Base-by-base conservation (phyloP, 495 filamentous ascomycete species). In the Podospora fimiseda region DNA sequence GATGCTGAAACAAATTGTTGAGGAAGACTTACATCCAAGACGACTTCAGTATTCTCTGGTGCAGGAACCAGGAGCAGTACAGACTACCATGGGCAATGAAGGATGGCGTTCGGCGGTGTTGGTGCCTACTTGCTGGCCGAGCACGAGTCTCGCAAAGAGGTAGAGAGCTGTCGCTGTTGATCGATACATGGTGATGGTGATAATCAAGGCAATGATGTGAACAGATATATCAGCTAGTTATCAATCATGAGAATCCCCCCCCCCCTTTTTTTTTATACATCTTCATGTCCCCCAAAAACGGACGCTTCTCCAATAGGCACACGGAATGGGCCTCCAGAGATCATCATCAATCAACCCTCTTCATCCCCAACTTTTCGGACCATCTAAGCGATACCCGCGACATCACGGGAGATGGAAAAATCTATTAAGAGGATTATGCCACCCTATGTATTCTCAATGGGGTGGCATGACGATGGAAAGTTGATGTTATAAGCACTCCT, bases 21-120 rank as follows among this genome's bases (percentile, higher is more conserved):
- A 15, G 6, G 13, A 4, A 13, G 9, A 52, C 61, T 47, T 56
- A 61, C 64, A 58, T 87, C 83, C 42, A 87, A 70, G 44, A 78
- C 75, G 15, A 85, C 73, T 23, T 66, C 65, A n/a, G 76, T 77
- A 24, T 60, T 56, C 52, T 74, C 67, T 71, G 19, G 69, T 76
- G 69, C 82, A 85, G 52, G 67, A 73, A 13, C 77, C 78, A 11
- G 60, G 58, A 4, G 60, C 64, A 2, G 73, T 70, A 63, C 81
- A 86, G 23, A 74, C 74, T 51, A 73, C 58, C 67, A 78, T 80
- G 52, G 73, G 78, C 61, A 86, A 53, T 19, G 71, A 59, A 13
- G 83, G 83, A 51, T 85, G 83, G 9, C 62, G 73, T 60, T 84
- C 81, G 13, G 76, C 47, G 1, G 63, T 72, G 43, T 66, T 41